Evolutionary conservation across 768 basidiomycete species (phyloP), one percentile per base, ranked within the genome.

Genomic region (Gymnopilus dilepis): DNA sequence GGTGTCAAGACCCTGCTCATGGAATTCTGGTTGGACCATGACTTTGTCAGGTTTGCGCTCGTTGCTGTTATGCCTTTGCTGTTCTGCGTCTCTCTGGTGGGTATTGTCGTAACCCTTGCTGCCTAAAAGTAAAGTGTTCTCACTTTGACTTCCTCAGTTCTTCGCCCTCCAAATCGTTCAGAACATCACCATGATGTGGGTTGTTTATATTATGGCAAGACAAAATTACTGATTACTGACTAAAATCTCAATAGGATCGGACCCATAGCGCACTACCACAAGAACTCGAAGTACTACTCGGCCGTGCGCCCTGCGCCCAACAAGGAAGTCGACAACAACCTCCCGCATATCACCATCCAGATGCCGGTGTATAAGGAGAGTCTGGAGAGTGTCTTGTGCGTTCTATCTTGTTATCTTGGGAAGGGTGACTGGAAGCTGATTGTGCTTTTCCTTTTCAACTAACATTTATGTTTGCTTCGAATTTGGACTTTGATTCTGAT

Each of bases 341-440:
- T 93, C 0, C 91, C 91, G 1, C 91, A 92, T 67, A 80, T 93
- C 33, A 90, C 90, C 0, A 86, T 95, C 58, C 86, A 94, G 74
- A 86, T 95, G 85, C 83, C 94, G 0, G 92, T 95, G 26, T 95
- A 94, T 78, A 94, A 93, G 66, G 91, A 93, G 71, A 85, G 84
- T 64, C 74, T 93, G 30, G 82, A 86, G 28, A 74, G 82, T 37
- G 91, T 91, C 0, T 82, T 93, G 84, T 89, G 63, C 65, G 85
- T 78, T 15, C 30, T 50, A 13, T 45, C 52, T 11, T 38, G 56
- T 56, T 40, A 28, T 26, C 3, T 30, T 12, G 11, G 15, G 41
- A 37, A 7, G 50, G 15, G 40, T 2, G n/a, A n/a, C n/a, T n/a
- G 51, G 33, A n/a, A 51, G 43, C 40, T 34, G 28, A 55, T n/a